phyloP scores from a whole-genome alignment of 148 eudicot species.

The Rhododendron williamsianum region DNA sequence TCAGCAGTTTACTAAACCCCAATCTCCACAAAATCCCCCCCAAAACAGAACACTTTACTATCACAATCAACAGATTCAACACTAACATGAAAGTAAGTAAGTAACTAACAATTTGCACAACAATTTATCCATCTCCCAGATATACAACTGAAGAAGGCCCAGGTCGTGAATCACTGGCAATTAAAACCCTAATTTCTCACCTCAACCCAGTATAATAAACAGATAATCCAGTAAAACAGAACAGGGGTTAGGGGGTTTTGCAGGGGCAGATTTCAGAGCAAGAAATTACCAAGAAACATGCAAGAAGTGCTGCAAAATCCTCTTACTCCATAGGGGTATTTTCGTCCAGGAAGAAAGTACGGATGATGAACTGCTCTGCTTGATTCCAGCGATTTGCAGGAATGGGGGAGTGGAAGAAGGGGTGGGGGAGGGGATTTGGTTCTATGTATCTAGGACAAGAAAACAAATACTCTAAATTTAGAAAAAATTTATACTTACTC shows the following conservation, averaged over 20 bases:
- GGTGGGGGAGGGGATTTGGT: background rate
- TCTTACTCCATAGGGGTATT: background rate
- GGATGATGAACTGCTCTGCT: background rate
- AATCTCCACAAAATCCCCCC: background rate
- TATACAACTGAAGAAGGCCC: background rate
- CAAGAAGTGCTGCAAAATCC: constrained; percentile 1
- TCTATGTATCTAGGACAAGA: background rate
- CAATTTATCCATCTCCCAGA: background rate
- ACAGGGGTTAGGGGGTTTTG: background rate
- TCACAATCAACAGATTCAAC: background rate
- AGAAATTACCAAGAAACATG: constrained; percentile 4
- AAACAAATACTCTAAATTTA: background rate
- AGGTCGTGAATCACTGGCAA: background rate
- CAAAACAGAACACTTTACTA: background rate
- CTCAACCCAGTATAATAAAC: background rate
- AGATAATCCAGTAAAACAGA: background rate
- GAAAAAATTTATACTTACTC: background rate
- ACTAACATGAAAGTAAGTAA: background rate
- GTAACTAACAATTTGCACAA: background rate
- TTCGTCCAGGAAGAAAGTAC: background rate
- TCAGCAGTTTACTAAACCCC: background rate
- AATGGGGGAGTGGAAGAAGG: background rate
- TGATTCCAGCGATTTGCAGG: background rate
- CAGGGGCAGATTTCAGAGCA: background rate
- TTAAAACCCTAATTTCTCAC: background rate